Percentiles rank a stretch among this genome's conserved stretches.
phyloP scores from a whole-genome alignment of 176 grass and related monocot species.

The Aechmea fasciata region DNA sequence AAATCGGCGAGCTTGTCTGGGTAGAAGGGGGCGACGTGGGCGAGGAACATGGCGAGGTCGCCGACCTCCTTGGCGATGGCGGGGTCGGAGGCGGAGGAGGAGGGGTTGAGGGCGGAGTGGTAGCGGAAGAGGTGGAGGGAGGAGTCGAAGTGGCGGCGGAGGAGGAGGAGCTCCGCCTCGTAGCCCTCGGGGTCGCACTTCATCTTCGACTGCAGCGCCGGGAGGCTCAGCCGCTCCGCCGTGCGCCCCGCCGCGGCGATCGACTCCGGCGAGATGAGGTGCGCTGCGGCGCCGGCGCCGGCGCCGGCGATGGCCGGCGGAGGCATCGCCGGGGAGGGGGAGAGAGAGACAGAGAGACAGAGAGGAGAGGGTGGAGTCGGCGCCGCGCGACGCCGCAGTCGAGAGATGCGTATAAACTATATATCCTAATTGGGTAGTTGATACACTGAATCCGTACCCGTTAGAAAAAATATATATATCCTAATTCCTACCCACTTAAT shows the following conservation, averaged over 20 bases:
- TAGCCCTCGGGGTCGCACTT: slow-evolving; percentile 88
- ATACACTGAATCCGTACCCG: too few species aligned
- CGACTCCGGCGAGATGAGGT: slow-evolving; percentile 63
- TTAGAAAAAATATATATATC: too few species aligned
- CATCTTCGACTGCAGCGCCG: slow-evolving; percentile 79
- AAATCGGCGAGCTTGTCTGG: slow-evolving; percentile 45
- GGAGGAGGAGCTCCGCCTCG: slow-evolving; percentile 63
- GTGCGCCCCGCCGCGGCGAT: slow-evolving; percentile 27
- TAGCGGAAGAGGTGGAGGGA: slow-evolving; percentile 66
- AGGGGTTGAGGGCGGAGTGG: slow-evolving; percentile 53
- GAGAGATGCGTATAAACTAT: too few species aligned
- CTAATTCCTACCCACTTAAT: too few species aligned
- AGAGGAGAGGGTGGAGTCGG: neutral
- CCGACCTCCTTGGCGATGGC: slow-evolving; percentile 77
- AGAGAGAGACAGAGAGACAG: too few species aligned
- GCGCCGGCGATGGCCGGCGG: slow-evolving; percentile 23
- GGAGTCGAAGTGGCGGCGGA: slow-evolving; percentile 78
- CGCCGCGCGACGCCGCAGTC: too few species aligned
- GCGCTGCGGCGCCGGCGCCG: slow-evolving; percentile 27
- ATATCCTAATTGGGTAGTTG: too few species aligned
- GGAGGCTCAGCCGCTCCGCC: slow-evolving; percentile 53
- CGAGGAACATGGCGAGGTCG: slow-evolving; percentile 72
- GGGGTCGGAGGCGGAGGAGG: slow-evolving; percentile 25
- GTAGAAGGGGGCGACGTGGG: slow-evolving; percentile 83
- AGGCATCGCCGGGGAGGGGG: slow-evolving; percentile 12